These are phyloP conservation scores for Termitomyces sp. DNA, from an alignment of 768 basidiomycete species.

Conservation along the genomic window DNA sequence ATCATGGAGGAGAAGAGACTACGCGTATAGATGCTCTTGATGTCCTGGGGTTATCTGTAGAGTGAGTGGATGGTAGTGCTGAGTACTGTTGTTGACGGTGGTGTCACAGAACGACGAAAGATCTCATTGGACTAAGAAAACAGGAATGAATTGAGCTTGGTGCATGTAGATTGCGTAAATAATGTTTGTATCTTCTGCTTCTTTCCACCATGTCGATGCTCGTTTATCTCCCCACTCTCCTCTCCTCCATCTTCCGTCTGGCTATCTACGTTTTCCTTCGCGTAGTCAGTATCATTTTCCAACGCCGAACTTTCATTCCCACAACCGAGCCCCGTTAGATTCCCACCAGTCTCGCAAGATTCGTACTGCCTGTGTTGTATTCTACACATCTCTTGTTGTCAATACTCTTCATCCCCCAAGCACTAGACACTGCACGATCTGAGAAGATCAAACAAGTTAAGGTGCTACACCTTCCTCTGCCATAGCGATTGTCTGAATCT, in stretches of 20 bases:
- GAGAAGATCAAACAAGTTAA: slow-evolving; percentile 4
- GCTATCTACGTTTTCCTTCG: slow-evolving; percentile 42
- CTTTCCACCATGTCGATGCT: slow-evolving; percentile 12
- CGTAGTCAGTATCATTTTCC: slow-evolving; percentile 29
- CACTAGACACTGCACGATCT: neutral
- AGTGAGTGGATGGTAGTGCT: slow-evolving; percentile 33
- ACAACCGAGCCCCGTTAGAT: slow-evolving; percentile 23
- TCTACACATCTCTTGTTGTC: slow-evolving; percentile 20
- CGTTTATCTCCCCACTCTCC: slow-evolving; percentile 18
- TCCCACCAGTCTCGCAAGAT: slow-evolving; percentile 28
- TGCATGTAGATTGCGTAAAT: neutral
- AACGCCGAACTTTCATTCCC: neutral
- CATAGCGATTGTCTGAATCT: slow-evolving; percentile 1
- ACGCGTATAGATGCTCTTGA: slow-evolving; percentile 68
- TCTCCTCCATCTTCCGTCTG: slow-evolving; percentile 35
- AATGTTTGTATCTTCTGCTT: neutral
- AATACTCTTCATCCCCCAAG: slow-evolving; percentile 8
- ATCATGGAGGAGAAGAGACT: slow-evolving; percentile 56
- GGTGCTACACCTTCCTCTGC: neutral
- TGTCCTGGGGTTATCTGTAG: slow-evolving; percentile 50
- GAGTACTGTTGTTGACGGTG: neutral
- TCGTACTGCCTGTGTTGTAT: slow-evolving; percentile 25
- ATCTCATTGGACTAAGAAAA: slow-evolving; percentile 25
- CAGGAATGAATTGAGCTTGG: slow-evolving; percentile 10
- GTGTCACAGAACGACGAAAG: slow-evolving; percentile 24